Evolutionary conservation across 176 grass and related monocot species (phyloP).

Genomic region (Rhynchospora breviuscula): DNA sequence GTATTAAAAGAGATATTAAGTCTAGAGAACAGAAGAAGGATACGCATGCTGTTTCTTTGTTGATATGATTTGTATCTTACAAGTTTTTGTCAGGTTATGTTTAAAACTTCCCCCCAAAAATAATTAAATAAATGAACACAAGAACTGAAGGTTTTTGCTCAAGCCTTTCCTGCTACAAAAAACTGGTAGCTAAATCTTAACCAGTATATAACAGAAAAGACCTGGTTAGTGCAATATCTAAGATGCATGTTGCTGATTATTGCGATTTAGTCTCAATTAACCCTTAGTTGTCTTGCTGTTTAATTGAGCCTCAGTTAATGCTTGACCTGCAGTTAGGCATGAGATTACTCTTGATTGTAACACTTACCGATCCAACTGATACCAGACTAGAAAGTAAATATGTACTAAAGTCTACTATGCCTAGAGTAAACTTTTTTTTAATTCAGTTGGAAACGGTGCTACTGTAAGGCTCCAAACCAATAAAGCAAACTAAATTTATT

Average conservation of each 20-base stretch:
- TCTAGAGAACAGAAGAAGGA: not conserved
- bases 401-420: not conserved
- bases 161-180: not conserved
- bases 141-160: not conserved
- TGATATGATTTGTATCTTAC: not conserved
- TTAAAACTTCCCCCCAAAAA: not conserved
- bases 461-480: not conserved
- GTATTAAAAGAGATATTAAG: too few species aligned
- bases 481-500: not conserved
- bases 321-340: not conserved
- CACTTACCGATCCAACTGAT: not conserved
- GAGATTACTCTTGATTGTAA: not conserved
- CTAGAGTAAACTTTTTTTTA: not conserved
- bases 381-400: not conserved
- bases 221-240: not conserved
- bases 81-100: not conserved
- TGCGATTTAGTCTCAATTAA: not conserved
- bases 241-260: not conserved
- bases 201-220: not conserved
- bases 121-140: not conserved
- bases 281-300: not conserved
- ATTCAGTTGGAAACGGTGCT: not conserved
- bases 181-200: not conserved
- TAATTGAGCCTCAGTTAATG: not conserved
- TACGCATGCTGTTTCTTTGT: not conserved